A percentile compares a stretch with the other conserved stretches of the same genome.
These are phyloP conservation scores for Nematocida sp. DNA, from an alignment of 371 early-diverging fungal genomes.

Conservation along the genomic window DNA sequence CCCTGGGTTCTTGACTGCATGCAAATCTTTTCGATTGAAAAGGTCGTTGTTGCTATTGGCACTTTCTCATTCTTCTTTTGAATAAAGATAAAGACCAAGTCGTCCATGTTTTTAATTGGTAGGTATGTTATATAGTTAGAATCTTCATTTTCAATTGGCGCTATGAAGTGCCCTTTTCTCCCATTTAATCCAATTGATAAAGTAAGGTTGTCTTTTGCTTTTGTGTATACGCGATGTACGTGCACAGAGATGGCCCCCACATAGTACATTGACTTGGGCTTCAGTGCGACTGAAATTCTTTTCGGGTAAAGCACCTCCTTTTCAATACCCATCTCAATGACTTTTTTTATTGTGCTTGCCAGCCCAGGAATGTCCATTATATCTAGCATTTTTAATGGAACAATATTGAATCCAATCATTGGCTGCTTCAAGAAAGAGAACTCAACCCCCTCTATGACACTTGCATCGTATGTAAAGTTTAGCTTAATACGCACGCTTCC, in stretches of 20 bases:
- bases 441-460: slow-evolving; percentile 77
- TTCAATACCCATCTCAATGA: slow-evolving; percentile 59
- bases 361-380: slow-evolving; percentile 75
- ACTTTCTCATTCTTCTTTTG: background rate
- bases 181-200: slow-evolving; percentile 47
- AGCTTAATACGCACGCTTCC: slow-evolving; percentile 76
- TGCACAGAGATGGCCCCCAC: slow-evolving; percentile 69
- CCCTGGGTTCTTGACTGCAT: slow-evolving; percentile 36
- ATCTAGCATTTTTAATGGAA: slow-evolving; percentile 79
- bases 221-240: slow-evolving; percentile 54
- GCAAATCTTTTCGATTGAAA: slow-evolving; percentile 47
- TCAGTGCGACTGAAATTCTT: slow-evolving; percentile 65
- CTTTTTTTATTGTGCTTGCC: slow-evolving; percentile 69
- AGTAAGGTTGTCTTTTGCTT: background rate
- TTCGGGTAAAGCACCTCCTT: slow-evolving; percentile 67
- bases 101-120: slow-evolving; percentile 56
- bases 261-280: slow-evolving; percentile 59
- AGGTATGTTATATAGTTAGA: slow-evolving; percentile 37
- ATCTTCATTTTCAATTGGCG: background rate
- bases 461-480: slow-evolving; percentile 75
- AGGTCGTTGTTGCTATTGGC: slow-evolving; percentile 1
- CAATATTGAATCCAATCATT: slow-evolving; percentile 80
- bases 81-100: slow-evolving; percentile 7
- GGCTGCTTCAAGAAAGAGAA: slow-evolving; percentile 83
- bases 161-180: background rate